phyloP scores from a whole-genome alignment of 1,139 yeast genomes.

The Hansenula lynferdii region DNA sequence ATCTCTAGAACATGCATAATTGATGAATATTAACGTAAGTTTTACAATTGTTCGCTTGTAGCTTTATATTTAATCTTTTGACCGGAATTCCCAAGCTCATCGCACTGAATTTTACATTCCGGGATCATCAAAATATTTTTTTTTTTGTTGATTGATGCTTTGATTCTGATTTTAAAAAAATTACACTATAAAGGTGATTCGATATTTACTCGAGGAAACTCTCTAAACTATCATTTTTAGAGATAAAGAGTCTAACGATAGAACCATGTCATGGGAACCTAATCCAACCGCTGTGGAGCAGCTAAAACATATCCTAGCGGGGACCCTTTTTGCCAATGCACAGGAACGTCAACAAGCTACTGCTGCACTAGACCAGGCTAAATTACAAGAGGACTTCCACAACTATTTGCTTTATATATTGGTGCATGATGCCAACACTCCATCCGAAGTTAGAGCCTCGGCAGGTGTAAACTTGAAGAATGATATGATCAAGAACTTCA shows the following conservation, averaged over 20 bases:
- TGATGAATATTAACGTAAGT: too few species aligned
- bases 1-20: too few species aligned
- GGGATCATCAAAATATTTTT: too few species aligned
- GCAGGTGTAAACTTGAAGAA: constrained; percentile 87
- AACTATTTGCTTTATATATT: constrained; percentile 73
- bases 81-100: too few species aligned
- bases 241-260: not conserved
- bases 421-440: constrained; percentile 42
- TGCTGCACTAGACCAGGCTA: constrained; percentile 65
- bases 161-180: too few species aligned
- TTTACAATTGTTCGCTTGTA: too few species aligned
- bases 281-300: constrained; percentile 58
- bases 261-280: constrained; percentile 47
- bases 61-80: too few species aligned
- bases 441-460: constrained; percentile 69
- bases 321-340: constrained; percentile 58
- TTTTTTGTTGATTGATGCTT: too few species aligned
- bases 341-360: constrained; percentile 54
- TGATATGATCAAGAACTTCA: constrained; percentile 41
- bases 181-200: too few species aligned
- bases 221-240: not conserved
- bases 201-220: too few species aligned
- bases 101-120: too few species aligned
- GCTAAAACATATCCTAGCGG: constrained; percentile 56
- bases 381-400: constrained; percentile 66